A percentile compares a stretch with the other conserved stretches of the same genome.
Conservation (phyloP, 805 yeast species). For the Zygotorulaspora danielsina region DNA sequence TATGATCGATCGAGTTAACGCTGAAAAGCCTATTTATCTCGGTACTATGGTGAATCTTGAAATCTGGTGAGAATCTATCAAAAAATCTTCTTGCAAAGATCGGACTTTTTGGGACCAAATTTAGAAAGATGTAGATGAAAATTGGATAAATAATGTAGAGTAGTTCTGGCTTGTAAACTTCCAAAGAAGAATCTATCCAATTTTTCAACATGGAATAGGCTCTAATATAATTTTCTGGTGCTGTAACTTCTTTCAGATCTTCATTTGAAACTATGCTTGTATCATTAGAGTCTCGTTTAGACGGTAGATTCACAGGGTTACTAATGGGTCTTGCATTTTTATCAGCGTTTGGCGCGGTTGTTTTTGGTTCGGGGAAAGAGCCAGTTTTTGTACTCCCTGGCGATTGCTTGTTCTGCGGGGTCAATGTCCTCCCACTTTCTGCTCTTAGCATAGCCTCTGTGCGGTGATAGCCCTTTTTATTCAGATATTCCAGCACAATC, state of each 20-base stretch:
- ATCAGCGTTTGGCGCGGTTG: conserved; percentile 32
- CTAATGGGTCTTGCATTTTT: conserved; percentile 32
- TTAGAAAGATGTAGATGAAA: conserved; percentile 84
- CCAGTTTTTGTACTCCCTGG: conserved; percentile 46
- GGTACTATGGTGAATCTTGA: conserved; percentile 65
- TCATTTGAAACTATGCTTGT: conserved; percentile 26
- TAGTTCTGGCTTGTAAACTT: conserved; percentile 84
- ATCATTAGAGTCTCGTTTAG: conserved; percentile 32
- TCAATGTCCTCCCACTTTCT: conserved; percentile 64
- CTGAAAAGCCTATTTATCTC: conserved; percentile 72
- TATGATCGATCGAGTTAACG: conserved; percentile 72
- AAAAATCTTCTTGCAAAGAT: conserved; percentile 69
- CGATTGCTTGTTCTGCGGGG: conserved; percentile 47
- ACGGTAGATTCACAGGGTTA: conserved; percentile 27
- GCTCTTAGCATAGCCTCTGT: conserved; percentile 92
- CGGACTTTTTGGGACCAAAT: conserved; percentile 62
- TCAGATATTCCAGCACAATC: conserved; percentile 86
- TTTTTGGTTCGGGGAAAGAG: conserved; percentile 27
- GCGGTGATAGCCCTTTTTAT: conserved; percentile 88
- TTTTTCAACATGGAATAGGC: conserved; percentile 76
- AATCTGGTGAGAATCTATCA: conserved; percentile 69
- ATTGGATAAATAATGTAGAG: conserved; percentile 82
- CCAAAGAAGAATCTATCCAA: conserved; percentile 90
- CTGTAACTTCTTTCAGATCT: conserved; percentile 23
- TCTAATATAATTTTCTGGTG: conserved; percentile 66